Evolutionary conservation across 2,329 filamentous ascomycete species (phyloP).

Genomic region (Colletotrichum sansevieriae): DNA sequence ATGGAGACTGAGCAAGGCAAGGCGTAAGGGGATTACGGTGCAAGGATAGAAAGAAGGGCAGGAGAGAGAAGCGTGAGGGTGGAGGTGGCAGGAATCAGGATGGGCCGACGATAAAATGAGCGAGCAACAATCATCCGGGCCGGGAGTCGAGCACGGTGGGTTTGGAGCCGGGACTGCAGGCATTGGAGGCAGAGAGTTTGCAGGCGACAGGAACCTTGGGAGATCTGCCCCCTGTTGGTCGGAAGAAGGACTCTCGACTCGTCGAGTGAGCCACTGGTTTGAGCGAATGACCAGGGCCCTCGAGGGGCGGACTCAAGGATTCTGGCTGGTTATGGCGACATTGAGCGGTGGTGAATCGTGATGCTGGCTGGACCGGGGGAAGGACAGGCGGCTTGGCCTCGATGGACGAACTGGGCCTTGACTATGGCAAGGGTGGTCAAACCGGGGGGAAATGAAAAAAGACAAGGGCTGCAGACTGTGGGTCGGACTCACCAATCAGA

Average conservation of each 20-base stretch:
- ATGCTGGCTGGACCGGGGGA: constrained; percentile 12
- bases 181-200: too few species aligned
- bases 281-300: constrained; percentile 17
- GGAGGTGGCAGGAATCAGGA: constrained; percentile 39
- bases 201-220: constrained; percentile 4
- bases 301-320: constrained; percentile 31
- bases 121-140: constrained; percentile 26
- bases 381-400: not conserved
- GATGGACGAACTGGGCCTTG: constrained; percentile 4
- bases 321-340: constrained; percentile 39
- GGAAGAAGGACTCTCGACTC: constrained; percentile 7
- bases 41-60: constrained; percentile 39
- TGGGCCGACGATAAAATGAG: constrained; percentile 42
- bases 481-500: constrained; percentile 36
- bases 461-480: constrained; percentile 12
- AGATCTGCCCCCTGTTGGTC: constrained; percentile 32
- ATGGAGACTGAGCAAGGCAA: constrained; percentile 37
- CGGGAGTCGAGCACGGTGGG: not conserved
- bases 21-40: constrained; percentile 37
- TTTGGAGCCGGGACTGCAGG: not conserved
- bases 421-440: constrained; percentile 27
- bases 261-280: constrained; percentile 15
- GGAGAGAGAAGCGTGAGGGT: constrained; percentile 37
- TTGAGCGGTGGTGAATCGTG: constrained; percentile 19
- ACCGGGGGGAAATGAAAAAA: constrained; percentile 36